phyloP scores from a whole-genome alignment of 140 eudicot species.

The Flaveria floridana region DNA sequence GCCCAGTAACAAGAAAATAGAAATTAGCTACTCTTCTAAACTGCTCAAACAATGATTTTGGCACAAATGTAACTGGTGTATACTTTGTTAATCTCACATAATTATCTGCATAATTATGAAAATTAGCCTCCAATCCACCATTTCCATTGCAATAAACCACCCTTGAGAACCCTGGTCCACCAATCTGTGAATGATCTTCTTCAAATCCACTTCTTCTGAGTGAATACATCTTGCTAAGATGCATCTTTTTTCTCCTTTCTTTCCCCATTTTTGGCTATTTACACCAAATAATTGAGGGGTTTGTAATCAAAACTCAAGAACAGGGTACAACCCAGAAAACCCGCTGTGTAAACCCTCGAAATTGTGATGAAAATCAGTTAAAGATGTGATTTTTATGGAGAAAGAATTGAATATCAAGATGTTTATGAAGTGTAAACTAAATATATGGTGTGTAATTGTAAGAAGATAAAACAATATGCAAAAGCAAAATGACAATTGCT shows the following conservation, averaged over 20 bases:
- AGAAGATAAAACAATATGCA: too few relatives aligned
- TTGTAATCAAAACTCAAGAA: constrained; percentile 1
- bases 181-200: constrained; percentile 76
- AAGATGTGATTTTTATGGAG: constrained; percentile 10
- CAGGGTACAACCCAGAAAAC: constrained; percentile 12
- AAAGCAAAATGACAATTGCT: too few relatives aligned
- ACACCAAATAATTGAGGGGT: neutral
- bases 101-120: constrained; percentile 51
- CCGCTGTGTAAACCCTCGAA: neutral
- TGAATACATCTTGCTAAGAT: constrained; percentile 72
- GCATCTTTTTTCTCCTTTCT: constrained; percentile 47
- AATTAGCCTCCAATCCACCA: constrained; percentile 36
- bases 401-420: constrained; percentile 15
- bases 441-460: neutral
- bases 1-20: constrained; percentile 72
- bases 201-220: constrained; percentile 44
- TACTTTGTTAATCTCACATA: constrained; percentile 79
- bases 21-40: constrained; percentile 94
- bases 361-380: neutral
- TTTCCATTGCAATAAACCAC: constrained; percentile 70
- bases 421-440: neutral
- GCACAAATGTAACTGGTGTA: constrained; percentile 70
- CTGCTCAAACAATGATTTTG: constrained; percentile 91
- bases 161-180: constrained; percentile 88
- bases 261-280: constrained; percentile 29